phyloP scores from a whole-genome alignment of 352 stramenopile genomes.

The Globisporangium paddicum region DNA sequence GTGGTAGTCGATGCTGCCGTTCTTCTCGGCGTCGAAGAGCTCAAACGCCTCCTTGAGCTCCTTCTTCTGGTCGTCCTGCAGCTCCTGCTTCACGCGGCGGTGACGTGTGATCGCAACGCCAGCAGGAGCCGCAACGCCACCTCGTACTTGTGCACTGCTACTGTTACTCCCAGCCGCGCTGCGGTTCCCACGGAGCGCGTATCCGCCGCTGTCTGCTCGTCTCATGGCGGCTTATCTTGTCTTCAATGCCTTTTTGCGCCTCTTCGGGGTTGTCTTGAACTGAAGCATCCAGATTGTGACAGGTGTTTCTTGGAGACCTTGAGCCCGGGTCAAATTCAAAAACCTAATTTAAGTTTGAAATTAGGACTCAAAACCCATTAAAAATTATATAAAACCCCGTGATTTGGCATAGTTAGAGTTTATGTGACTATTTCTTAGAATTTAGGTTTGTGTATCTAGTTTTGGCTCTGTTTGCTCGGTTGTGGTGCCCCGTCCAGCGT shows the following conservation, averaged over 20 bases:
- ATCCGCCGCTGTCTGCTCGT: neutral
- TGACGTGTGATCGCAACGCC: slow-evolving; percentile 12
- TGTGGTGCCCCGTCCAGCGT: too few relatives aligned
- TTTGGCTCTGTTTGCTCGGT: too few relatives aligned
- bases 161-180: neutral
- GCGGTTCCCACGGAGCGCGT: slow-evolving; percentile 1
- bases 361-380: too few relatives aligned
- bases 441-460: too few relatives aligned
- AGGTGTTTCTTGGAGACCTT: too few relatives aligned
- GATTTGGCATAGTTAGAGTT: too few relatives aligned
- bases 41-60: slow-evolving; percentile 92
- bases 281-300: too few relatives aligned
- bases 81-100: slow-evolving; percentile 60
- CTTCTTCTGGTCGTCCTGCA: slow-evolving; percentile 80
- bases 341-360: too few relatives aligned
- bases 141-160: neutral
- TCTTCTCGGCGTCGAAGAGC: slow-evolving; percentile 92
- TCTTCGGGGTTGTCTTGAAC: too few relatives aligned
- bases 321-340: too few relatives aligned
- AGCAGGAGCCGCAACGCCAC: neutral
- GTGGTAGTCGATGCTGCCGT: slow-evolving; percentile 89
- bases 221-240: slow-evolving; percentile 2
- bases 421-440: too few relatives aligned
- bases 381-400: too few relatives aligned
- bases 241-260: neutral